Evolutionary conservation across 768 basidiomycete genomes (phyloP), one percentile per base, ranked within the genome.

Genomic region (Termitomyces sp.): DNA sequence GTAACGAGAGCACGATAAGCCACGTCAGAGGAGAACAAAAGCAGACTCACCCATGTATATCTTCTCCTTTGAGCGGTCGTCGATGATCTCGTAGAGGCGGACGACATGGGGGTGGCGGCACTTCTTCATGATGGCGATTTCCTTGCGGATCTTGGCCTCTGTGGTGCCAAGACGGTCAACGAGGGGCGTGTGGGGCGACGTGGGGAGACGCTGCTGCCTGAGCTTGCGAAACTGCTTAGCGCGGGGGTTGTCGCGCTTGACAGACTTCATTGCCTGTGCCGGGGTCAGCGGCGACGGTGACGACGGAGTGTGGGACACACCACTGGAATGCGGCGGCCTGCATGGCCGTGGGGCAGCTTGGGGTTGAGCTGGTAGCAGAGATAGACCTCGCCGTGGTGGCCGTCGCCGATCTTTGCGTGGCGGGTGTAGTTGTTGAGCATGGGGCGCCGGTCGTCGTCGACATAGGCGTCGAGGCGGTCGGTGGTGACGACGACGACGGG

Each of bases 41-140:
- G 6, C 38, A 18, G 6, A 8, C 38, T 71, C 64, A 96, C 94
- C 88, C 82, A 99, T 90, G 72, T 92, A 98, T 44, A 99, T 90
- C 73, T 89, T 90, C 65, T 91, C 88, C 51, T 83, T 83, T 62
- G 88, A 80, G 44, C 86, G 83, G 72, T 98, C 97, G 71, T 98
- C 95, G 60, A 99, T 95, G 67, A 98, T 94, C 71, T 98, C 94
- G 64, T 86, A 85, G 56, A 99, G 80, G 61, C 88, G 79, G 11
- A 98, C 94, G 58, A 97, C 86, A 69, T 97, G 87, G 0, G 90
- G 87, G 67, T 97, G 94, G 48, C 86, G 77, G 66, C 92, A 88
- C 68, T 97, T 95, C 78, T 98, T 98, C 92, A 99, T 97, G 71
- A 98, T 95, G 2, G 97, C 97, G 58, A 98, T 94, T 74, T 98